Evolutionary conservation across 768 basidiomycete genomes (phyloP).

Genomic region (Trametes meyenii): DNA sequence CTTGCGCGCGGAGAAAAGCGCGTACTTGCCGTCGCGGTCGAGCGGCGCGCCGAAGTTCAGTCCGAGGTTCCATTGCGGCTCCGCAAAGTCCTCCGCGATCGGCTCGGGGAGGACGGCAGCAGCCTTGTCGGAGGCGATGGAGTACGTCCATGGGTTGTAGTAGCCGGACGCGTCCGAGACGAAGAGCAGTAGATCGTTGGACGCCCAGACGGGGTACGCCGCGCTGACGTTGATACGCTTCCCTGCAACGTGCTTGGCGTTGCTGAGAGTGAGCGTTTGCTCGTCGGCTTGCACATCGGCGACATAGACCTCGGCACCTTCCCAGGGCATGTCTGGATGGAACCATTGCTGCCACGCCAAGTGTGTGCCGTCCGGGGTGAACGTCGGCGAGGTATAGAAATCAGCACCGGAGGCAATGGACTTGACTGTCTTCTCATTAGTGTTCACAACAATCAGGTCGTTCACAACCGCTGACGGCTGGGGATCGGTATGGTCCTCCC

Average conservation of each 20-base stretch:
- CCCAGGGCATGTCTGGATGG: constrained; percentile 77
- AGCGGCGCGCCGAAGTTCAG: constrained; percentile 50
- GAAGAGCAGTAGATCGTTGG: constrained; percentile 59
- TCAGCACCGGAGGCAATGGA: constrained; percentile 61
- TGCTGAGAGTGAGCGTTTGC: constrained; percentile 36
- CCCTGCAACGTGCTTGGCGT: constrained; percentile 53
- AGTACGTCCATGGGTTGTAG: constrained; percentile 66
- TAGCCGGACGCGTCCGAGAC: constrained; percentile 68
- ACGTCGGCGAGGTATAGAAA: constrained; percentile 67
- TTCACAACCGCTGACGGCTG: constrained; percentile 56
- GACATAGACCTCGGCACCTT: constrained; percentile 57
- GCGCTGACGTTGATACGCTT: constrained; percentile 52
- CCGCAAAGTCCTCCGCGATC: constrained; percentile 56
- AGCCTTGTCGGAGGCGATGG: constrained; percentile 37
- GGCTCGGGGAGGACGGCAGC: constrained; percentile 45
- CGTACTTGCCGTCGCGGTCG: constrained; percentile 36
- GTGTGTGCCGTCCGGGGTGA: constrained; percentile 60
- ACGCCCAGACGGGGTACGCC: constrained; percentile 62
- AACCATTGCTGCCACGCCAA: constrained; percentile 70
- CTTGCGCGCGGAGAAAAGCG: constrained; percentile 37
- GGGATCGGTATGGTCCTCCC: constrained; percentile 71
- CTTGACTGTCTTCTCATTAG: constrained; percentile 43
- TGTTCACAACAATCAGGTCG: constrained; percentile 59
- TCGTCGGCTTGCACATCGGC: constrained; percentile 46
- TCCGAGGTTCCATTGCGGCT: constrained; percentile 59